Conservation (phyloP, 768 basidiomycete species). For the Tricholoma flavovirens region DNA sequence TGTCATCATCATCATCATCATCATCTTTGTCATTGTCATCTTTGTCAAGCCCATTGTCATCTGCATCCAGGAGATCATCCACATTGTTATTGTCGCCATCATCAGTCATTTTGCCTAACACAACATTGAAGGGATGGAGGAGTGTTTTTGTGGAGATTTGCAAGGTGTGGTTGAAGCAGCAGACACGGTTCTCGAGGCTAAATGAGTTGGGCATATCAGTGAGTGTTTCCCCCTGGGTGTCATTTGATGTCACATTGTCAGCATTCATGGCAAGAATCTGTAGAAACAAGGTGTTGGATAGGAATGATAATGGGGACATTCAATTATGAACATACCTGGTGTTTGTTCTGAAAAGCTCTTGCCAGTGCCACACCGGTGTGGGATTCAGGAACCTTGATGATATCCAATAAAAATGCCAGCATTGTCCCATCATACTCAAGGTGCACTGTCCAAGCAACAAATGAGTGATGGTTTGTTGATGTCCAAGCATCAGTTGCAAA, state of each 20-base stretch:
- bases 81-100: neutral
- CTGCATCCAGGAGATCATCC: slow-evolving; percentile 6
- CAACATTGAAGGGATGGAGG: slow-evolving; percentile 22
- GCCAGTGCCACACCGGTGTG: slow-evolving; percentile 21
- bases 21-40: neutral
- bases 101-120: neutral
- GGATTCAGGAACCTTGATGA: slow-evolving; percentile 25
- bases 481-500: slow-evolving; percentile 31
- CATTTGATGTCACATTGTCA: neutral
- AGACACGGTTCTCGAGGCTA: neutral
- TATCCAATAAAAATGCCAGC: slow-evolving; percentile 21
- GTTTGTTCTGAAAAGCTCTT: slow-evolving; percentile 10
- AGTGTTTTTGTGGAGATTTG: neutral
- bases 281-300: neutral
- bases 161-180: neutral
- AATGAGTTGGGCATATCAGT: neutral
- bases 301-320: neutral
- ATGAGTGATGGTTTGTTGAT: slow-evolving; percentile 26
- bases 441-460: slow-evolving; percentile 22
- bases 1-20: too few species aligned
- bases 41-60: neutral
- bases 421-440: slow-evolving; percentile 17
- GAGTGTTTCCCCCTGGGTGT: neutral
- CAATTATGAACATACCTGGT: slow-evolving; percentile 3
- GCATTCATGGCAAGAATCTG: slow-evolving; percentile 15